Percentiles rank a stretch among this genome's conserved stretches.
Conservation (phyloP, 768 basidiomycete genomes). For the Inosperma sp. region DNA sequence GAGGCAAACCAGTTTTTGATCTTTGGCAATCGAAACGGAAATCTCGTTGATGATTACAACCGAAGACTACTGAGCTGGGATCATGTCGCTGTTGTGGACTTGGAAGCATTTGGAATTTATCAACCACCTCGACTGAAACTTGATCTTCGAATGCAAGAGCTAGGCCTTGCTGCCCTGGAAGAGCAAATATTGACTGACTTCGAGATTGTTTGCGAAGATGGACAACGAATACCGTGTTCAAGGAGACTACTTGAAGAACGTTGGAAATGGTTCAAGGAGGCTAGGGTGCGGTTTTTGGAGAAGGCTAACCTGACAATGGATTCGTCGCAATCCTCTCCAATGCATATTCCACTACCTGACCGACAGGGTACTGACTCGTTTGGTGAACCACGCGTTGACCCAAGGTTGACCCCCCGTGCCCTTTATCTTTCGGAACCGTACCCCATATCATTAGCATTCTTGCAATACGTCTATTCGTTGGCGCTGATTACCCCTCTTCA, state of each 20-base stretch:
- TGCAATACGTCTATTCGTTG: slow-evolving; percentile 92
- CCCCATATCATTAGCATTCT: slow-evolving; percentile 78
- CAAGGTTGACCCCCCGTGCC: slow-evolving; percentile 72
- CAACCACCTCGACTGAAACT: slow-evolving; percentile 69
- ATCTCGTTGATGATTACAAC: slow-evolving; percentile 90
- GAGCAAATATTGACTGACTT: slow-evolving; percentile 84
- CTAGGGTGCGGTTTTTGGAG: slow-evolving; percentile 54
- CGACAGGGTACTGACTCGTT: slow-evolving; percentile 47
- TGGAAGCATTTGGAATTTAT: slow-evolving; percentile 96
- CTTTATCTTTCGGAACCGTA: slow-evolving; percentile 86
- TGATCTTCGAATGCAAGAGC: slow-evolving; percentile 71
- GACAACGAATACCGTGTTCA: slow-evolving; percentile 76
- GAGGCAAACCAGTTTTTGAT: slow-evolving; percentile 82
- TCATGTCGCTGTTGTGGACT: slow-evolving; percentile 83
- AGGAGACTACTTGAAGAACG: slow-evolving; percentile 80
- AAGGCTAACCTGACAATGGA: slow-evolving; percentile 55
- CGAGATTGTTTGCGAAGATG: slow-evolving; percentile 89
- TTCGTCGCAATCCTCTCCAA: slow-evolving; percentile 52
- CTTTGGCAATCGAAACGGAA: slow-evolving; percentile 86
- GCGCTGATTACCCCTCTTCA: slow-evolving; percentile 87
- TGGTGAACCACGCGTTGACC: slow-evolving; percentile 60
- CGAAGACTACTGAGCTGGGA: slow-evolving; percentile 88
- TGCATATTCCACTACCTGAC: slow-evolving; percentile 61
- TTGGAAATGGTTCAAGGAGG: slow-evolving; percentile 93
- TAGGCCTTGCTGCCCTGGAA: slow-evolving; percentile 81